phyloP scores from a whole-genome alignment of 352 stramenopile genomes.

The Pythium volutum region DNA sequence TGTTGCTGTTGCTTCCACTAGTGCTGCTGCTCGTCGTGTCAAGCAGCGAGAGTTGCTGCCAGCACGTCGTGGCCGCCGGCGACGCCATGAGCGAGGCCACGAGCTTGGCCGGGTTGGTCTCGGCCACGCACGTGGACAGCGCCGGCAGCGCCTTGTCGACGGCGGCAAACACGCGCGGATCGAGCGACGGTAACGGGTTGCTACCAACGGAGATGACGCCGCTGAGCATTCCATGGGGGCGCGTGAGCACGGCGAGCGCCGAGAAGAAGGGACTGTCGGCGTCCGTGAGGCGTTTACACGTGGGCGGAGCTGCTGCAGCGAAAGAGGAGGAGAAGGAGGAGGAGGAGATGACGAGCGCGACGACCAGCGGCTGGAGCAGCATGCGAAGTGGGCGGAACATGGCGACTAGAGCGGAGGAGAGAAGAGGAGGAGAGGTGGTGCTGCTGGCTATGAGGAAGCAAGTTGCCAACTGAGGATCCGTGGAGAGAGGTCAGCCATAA shows the following conservation, averaged over 20 bases:
- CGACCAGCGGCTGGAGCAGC: slow-evolving; percentile 4
- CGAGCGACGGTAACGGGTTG: neutral
- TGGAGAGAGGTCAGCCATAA: too few relatives aligned
- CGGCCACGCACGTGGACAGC: slow-evolving; percentile 12
- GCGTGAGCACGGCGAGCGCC: neutral
- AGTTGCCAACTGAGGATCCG: slow-evolving; percentile 3
- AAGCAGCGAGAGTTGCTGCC: neutral
- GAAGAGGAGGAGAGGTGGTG: neutral
- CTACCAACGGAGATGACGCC: neutral
- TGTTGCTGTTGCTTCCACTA: neutral
- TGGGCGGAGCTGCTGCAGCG: neutral
- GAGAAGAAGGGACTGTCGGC: slow-evolving; percentile 6
- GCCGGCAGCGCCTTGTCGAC: slow-evolving; percentile 13
- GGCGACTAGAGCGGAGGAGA: neutral
- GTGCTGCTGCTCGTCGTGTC: neutral
- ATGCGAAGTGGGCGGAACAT: slow-evolving; percentile 12
- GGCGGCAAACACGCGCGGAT: neutral
- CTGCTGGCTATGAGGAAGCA: neutral
- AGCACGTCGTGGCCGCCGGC: neutral
- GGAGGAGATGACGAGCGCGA: slow-evolving; percentile 2
- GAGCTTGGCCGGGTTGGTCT: slow-evolving; percentile 1
- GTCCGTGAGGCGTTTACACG: slow-evolving; percentile 13
- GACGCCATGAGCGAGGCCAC: neutral
- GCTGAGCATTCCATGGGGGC: neutral
- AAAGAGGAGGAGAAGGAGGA: neutral